Percentiles rank a stretch among this genome's conserved stretches.
phyloP scores from a whole-genome alignment of 768 basidiomycete species.

The Boletus vermiculosoides region DNA sequence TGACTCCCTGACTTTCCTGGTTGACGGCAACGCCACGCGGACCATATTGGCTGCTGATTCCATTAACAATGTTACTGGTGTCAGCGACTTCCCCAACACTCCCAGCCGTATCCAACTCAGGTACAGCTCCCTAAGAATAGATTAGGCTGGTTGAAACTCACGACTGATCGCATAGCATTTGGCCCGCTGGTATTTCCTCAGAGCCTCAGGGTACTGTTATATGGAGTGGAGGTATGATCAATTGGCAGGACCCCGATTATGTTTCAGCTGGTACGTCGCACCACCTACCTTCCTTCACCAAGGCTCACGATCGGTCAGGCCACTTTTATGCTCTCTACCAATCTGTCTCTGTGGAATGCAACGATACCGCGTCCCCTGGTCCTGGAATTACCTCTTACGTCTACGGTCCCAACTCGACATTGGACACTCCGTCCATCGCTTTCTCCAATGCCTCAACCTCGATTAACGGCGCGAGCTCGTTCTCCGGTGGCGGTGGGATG shows the following conservation, averaged over 20 bases:
- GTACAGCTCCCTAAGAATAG: constrained; percentile 34
- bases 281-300: neutral
- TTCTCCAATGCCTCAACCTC: constrained; percentile 60
- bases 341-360: constrained; percentile 63
- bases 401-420: constrained; percentile 55
- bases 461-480: constrained; percentile 40
- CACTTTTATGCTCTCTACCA: constrained; percentile 69
- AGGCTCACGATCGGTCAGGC: constrained; percentile 35
- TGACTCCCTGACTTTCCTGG: constrained; percentile 57
- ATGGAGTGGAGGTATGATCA: constrained; percentile 83
- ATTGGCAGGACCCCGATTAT: constrained; percentile 82
- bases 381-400: constrained; percentile 60
- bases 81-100: constrained; percentile 68
- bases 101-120: constrained; percentile 81
- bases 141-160: constrained; percentile 1
- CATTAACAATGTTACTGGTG: constrained; percentile 48
- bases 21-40: constrained; percentile 72
- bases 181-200: constrained; percentile 75
- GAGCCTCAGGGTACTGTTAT: constrained; percentile 65
- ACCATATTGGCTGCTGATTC: constrained; percentile 62
- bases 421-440: constrained; percentile 50
- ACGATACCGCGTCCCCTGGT: constrained; percentile 43
- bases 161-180: constrained; percentile 43
- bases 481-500: constrained; percentile 7
- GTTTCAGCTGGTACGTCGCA: constrained; percentile 48